phyloP scores from a whole-genome alignment of 441 rosid species.

The Raphanus hybrid region DNA sequence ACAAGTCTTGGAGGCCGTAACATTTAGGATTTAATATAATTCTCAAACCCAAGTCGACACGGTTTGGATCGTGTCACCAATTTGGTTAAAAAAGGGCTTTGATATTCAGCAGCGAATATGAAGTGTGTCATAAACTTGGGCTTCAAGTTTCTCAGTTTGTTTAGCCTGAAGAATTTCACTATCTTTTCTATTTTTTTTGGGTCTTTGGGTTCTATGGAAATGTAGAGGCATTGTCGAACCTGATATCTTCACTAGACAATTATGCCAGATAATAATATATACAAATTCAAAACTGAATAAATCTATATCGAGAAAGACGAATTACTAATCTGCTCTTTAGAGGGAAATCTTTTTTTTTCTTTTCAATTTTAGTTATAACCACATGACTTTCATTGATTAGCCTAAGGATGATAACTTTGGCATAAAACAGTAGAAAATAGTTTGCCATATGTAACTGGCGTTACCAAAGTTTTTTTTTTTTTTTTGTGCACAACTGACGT shows the following conservation, averaged over 20 bases:
- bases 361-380: not conserved
- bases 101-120: constrained; percentile 64
- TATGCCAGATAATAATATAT: not conserved
- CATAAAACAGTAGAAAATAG: not conserved
- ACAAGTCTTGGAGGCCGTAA: not conserved
- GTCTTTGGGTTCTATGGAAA: not conserved
- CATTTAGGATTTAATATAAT: too few relatives aligned
- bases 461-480: not conserved
- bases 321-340: not conserved
- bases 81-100: too few relatives aligned
- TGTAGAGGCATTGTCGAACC: not conserved
- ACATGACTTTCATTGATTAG: not conserved
- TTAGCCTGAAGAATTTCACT: not conserved
- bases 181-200: not conserved
- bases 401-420: not conserved
- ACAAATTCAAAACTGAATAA: not conserved
- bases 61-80: too few relatives aligned
- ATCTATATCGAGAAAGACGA: not conserved
- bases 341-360: not conserved
- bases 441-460: not conserved
- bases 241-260: not conserved
- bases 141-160: constrained; percentile 68
- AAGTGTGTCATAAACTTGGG: constrained; percentile 73
- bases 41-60: too few relatives aligned
- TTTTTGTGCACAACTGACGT: not conserved